A percentile compares a stretch with the other conserved stretches of the same genome.
Conservation (phyloP, 164 flowering plant species). For the Brasenia schreberi region DNA sequence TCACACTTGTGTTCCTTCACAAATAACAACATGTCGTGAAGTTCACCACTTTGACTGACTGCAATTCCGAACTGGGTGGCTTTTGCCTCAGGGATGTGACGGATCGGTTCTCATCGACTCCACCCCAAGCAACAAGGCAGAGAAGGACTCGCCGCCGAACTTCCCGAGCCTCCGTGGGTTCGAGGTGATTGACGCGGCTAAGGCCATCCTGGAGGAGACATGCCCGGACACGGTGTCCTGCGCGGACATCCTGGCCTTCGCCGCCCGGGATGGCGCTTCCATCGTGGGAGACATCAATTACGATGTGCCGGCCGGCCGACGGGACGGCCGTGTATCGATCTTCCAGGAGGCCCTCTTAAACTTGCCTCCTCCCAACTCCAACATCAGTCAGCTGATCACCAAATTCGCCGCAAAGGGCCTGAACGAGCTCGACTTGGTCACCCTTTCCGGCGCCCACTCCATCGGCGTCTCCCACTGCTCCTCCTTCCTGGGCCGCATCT, state of each 20-base stretch:
- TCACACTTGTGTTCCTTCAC: neutral
- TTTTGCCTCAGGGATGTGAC: slow-evolving; percentile 1
- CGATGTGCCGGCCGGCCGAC: slow-evolving; percentile 4
- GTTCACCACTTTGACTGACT: no score
- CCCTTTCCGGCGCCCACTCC: slow-evolving; percentile 2
- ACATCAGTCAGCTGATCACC: slow-evolving; percentile 1
- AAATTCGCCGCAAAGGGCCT: slow-evolving; percentile 5
- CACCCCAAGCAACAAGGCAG: neutral
- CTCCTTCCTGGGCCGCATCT: neutral
- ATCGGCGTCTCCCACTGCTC: slow-evolving; percentile 1
- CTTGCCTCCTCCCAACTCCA: slow-evolving; percentile 3
- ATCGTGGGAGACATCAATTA: slow-evolving; percentile 2
- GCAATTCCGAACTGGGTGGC: no score
- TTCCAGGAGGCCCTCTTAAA: neutral
- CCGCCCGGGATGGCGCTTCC: slow-evolving; percentile 6
- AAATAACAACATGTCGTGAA: neutral
- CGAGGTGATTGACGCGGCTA: slow-evolving; percentile 32
- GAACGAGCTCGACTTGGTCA: slow-evolving; percentile 5
- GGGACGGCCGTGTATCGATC: slow-evolving; percentile 4
- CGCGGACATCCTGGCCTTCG: slow-evolving; percentile 9
- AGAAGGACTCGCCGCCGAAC: slow-evolving; percentile 1
- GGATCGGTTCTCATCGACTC: slow-evolving; percentile 1
- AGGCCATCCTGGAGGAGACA: slow-evolving; percentile 1
- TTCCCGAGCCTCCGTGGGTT: slow-evolving; percentile 22
- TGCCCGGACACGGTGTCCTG: slow-evolving; percentile 7